phyloP scores from a whole-genome alignment of 306 rosid genomes.

The Malus orientalis region DNA sequence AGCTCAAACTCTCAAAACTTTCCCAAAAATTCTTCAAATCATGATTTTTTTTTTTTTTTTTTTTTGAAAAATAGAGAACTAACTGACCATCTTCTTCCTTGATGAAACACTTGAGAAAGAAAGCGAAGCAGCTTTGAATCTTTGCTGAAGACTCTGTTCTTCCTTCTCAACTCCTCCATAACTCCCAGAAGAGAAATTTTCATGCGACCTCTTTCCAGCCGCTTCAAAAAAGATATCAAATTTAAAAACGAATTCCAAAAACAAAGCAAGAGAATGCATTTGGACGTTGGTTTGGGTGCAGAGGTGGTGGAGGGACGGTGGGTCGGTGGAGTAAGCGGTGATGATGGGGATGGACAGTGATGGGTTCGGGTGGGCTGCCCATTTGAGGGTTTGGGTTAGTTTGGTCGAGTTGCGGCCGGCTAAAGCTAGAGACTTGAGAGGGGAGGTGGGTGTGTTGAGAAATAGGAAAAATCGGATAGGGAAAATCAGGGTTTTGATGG shows the following conservation, averaged over 20 bases:
- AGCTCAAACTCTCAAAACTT: slow-evolving; percentile 1
- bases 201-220: slow-evolving; percentile 43
- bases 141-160: slow-evolving; percentile 10
- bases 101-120: slow-evolving; percentile 24
- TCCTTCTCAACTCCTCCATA: slow-evolving; percentile 30
- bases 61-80: background rate
- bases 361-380: slow-evolving; percentile 55
- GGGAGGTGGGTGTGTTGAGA: slow-evolving; percentile 40
- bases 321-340: slow-evolving; percentile 50
- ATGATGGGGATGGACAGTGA: slow-evolving; percentile 49
- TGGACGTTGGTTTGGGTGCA: slow-evolving; percentile 22
- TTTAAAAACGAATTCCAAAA: background rate
- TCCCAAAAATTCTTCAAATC: background rate
- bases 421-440: slow-evolving; percentile 59
- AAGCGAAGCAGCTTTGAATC: slow-evolving; percentile 18
- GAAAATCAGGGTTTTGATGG: no score
- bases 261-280: background rate
- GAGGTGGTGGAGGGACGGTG: slow-evolving; percentile 48
- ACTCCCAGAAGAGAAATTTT: slow-evolving; percentile 25
- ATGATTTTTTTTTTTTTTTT: background rate
- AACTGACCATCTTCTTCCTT: slow-evolving; percentile 41
- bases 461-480: no score
- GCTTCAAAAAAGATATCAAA: slow-evolving; percentile 25
- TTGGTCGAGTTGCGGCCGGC: slow-evolving; percentile 62
- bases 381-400: slow-evolving; percentile 45